Base-by-base conservation (phyloP, 139 green algal genomes). In the Edaphochlamys debaryana region DNA sequence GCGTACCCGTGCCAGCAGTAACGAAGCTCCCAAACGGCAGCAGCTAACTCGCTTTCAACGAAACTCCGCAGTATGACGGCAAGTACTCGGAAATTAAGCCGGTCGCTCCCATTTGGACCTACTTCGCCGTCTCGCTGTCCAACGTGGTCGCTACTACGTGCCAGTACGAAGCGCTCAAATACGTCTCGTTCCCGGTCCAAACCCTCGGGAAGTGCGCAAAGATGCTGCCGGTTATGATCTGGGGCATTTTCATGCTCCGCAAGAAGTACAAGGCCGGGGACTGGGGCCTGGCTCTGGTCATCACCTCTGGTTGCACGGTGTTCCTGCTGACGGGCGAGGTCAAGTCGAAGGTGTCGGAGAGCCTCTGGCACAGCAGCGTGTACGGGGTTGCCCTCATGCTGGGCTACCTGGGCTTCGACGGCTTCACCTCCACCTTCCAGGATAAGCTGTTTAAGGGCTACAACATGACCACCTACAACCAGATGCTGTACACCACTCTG, bases 351-450 rank as follows among this genome's bases (percentile, higher is more conserved):
- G 86, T 82, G 30, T 79, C 64, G 19, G 83, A 69, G 40, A 80
- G 45, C 78, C 71, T 50, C 37, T 90, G 52, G 80, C 78, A 86
- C 37, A 85, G 66, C 82, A 91, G 83, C 74, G 62, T 93, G 30
- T 95, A 83, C 37, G 96, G 96, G 41, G 29, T 96, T 37, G 27
- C 90, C 72, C 93, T 99, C 29, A 99, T 99, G 97, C 40, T 95
- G 23, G 94, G 92, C 11, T 99, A 99, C 91, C 93, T 99, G 5
- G 90, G 84, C 29, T 98, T 98, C 79, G 97, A 99, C 79, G 96
- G 97, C 62, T 99, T 99, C 93, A 99, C 97, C 4, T 98, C 95
- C 54, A 99, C 96, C 22, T 99, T 98, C 85, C 97, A 99, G 91
- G 96, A 90, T 30, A 89, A 87, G 70, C 92, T 99, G 54, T 99